phyloP scores from a whole-genome alignment of 2,329 filamentous ascomycete species.

The Ceratocystis smalleyi region DNA sequence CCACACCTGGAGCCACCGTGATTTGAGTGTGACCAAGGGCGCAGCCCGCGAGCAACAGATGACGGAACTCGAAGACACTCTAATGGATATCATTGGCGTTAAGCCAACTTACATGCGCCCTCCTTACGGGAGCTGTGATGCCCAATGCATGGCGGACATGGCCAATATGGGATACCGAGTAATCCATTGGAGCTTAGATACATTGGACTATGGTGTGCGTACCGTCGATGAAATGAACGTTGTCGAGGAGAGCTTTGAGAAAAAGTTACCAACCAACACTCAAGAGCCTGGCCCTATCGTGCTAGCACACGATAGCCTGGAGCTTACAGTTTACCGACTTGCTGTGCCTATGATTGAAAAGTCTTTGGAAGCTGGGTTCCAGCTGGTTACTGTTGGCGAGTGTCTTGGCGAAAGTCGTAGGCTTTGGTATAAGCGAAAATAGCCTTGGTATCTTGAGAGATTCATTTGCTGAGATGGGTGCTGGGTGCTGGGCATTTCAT shows the following conservation, averaged over 20 bases:
- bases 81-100: slow-evolving; percentile 29
- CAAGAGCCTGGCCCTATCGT: slow-evolving; percentile 30
- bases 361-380: slow-evolving; percentile 12
- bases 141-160: slow-evolving; percentile 24
- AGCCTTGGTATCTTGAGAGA: not conserved
- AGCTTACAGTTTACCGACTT: slow-evolving; percentile 31
- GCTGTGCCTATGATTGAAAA: slow-evolving; percentile 19
- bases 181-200: slow-evolving; percentile 43
- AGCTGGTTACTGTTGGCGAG: slow-evolving; percentile 25
- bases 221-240: slow-evolving; percentile 33
- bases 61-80: slow-evolving; percentile 30
- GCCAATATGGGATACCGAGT: slow-evolving; percentile 37
- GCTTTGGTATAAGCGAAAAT: slow-evolving; percentile 34
- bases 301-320: slow-evolving; percentile 38
- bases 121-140: slow-evolving; percentile 31
- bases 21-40: slow-evolving; percentile 27
- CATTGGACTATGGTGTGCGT: slow-evolving; percentile 43
- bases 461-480: not conserved
- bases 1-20: slow-evolving; percentile 35
- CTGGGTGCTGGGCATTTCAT: not conserved
- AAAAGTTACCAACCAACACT: slow-evolving; percentile 16
- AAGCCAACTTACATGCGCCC: slow-evolving; percentile 31
- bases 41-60: slow-evolving; percentile 27
- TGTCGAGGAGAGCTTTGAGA: slow-evolving; percentile 28
- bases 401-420: slow-evolving; percentile 37